Conservation (phyloP, 192 early-diverging fungal genomes). For the Geranomyces variabilis region DNA sequence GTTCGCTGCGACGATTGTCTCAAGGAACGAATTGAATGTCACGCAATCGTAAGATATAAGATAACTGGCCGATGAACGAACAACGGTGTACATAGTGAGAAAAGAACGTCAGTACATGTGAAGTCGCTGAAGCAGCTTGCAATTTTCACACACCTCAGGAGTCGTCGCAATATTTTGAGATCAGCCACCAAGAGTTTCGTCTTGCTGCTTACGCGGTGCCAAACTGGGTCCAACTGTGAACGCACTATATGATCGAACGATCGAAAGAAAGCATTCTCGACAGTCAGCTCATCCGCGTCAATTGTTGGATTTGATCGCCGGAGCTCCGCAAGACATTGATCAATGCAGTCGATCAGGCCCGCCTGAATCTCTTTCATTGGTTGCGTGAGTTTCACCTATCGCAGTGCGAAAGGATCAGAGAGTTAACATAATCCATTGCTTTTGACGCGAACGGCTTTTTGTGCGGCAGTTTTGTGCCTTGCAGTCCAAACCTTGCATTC, state of each 20-base stretch:
- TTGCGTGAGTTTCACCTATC: slow-evolving; percentile 70
- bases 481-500: slow-evolving; percentile 9
- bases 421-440: no score
- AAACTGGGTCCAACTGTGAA: slow-evolving; percentile 79
- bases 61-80: slow-evolving; percentile 52
- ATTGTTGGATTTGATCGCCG: slow-evolving; percentile 62
- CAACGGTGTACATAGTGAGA: not conserved
- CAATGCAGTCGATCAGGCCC: slow-evolving; percentile 82
- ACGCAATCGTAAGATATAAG: slow-evolving; percentile 86
- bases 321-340: slow-evolving; percentile 76
- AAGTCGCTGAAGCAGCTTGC: not conserved
- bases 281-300: slow-evolving; percentile 78
- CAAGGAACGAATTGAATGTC: slow-evolving; percentile 83
- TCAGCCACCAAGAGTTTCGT: slow-evolving; percentile 79
- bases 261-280: slow-evolving; percentile 84
- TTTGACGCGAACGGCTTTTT: no score
- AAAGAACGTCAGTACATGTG: not conserved
- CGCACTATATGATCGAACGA: slow-evolving; percentile 83
- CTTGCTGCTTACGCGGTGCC: slow-evolving; percentile 78
- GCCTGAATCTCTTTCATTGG: slow-evolving; percentile 83
- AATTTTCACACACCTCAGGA: slow-evolving; percentile 55
- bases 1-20: slow-evolving; percentile 74
- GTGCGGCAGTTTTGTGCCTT: no score
- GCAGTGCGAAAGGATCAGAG: no score
- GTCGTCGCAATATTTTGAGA: slow-evolving; percentile 68